A percentile compares a stretch with the other conserved stretches of the same genome.
These are phyloP conservation scores for Mortierella sp. DNA, from an alignment of 371 early-diverging fungal genomes.

Conservation along the genomic window DNA sequence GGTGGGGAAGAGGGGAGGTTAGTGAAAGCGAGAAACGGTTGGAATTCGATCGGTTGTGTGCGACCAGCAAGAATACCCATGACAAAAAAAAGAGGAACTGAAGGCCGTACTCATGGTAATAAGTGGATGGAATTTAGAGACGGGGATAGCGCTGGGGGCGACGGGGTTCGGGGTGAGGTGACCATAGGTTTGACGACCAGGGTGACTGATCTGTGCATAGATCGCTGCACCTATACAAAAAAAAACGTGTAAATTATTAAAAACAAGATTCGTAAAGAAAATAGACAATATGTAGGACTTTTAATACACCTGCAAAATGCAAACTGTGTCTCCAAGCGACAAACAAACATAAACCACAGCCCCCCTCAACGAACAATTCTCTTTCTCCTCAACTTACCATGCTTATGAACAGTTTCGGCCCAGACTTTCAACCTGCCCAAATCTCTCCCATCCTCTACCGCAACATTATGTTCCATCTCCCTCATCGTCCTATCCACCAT, in stretches of 20 bases:
- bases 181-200: constrained; percentile 26
- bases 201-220: constrained; percentile 28
- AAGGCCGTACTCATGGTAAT: constrained; percentile 16
- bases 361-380: no score
- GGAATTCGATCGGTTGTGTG: no score
- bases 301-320: no score
- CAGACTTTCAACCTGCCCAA: constrained; percentile 15
- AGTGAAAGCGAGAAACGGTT: background rate
- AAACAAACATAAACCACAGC: no score
- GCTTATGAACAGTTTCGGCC: constrained; percentile 28
- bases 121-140: constrained; percentile 27
- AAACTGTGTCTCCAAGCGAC: no score
- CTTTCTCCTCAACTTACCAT: constrained; percentile 9
- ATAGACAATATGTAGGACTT: no score
- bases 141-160: constrained; percentile 28
- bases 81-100: background rate
- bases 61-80: background rate
- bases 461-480: constrained; percentile 23
- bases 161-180: constrained; percentile 17
- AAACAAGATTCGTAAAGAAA: no score
- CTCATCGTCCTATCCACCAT: constrained; percentile 31
- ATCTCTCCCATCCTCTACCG: constrained; percentile 22
- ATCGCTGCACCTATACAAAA: constrained; percentile 10
- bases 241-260: background rate
- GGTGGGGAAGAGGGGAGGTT: background rate